Percentiles rank a stretch among this genome's conserved stretches.
These are phyloP conservation scores for Phylloporus arenicola DNA, from an alignment of 768 basidiomycete species.

Conservation along the genomic window DNA sequence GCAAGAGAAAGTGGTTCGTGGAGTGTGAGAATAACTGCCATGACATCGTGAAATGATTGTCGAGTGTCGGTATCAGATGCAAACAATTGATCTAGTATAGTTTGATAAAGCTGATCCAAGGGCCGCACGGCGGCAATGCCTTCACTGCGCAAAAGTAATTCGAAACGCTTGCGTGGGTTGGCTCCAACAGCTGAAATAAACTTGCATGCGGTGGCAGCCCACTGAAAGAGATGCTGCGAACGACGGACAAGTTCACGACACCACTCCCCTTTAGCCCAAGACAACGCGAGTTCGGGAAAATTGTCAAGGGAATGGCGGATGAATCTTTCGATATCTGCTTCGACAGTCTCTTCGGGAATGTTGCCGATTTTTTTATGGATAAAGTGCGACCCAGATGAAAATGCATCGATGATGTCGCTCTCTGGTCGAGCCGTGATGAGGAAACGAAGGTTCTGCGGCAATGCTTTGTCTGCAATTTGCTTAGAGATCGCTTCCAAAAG, in stretches of 20 bases:
- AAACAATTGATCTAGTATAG: neutral
- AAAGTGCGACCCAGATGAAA: neutral
- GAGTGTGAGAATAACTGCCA: neutral
- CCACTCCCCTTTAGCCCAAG: neutral
- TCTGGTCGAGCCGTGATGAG: constrained; percentile 19
- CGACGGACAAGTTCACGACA: neutral
- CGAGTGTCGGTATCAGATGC: neutral
- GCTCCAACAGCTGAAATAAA: neutral
- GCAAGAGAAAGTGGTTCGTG: neutral
- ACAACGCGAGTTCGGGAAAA: neutral
- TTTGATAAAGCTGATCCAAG: neutral
- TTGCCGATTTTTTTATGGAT: neutral
- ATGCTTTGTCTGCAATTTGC: neutral
- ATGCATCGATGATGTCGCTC: neutral
- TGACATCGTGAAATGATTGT: neutral
- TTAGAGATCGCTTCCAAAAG: constrained; percentile 14
- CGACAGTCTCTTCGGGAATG: neutral
- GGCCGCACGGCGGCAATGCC: neutral
- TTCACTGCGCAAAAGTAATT: neutral
- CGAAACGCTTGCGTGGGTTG: neutral
- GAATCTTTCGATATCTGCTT: constrained; percentile 3
- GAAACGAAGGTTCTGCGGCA: constrained; percentile 15
- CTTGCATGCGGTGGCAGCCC: neutral
- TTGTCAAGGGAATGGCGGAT: neutral
- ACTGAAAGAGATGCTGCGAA: neutral